Evolutionary conservation across 108 stramenopile genomes (phyloP), one percentile per base, ranked within the genome.

Genomic region (Cyclotella kingstonii): DNA sequence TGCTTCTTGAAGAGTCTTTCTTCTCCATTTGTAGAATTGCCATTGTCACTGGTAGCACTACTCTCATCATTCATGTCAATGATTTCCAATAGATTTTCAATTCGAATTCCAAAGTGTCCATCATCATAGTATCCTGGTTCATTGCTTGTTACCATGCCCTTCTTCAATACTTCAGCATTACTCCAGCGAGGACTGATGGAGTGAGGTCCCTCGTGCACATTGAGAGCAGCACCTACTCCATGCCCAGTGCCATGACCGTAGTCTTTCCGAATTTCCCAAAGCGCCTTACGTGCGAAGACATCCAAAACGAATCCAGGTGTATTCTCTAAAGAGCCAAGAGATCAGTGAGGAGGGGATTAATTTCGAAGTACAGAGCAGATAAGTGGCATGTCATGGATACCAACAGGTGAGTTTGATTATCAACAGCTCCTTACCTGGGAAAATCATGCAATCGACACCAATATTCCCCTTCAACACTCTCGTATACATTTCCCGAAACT

Each of bases 121-220:
- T 87, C 89, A 22, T 87, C 86, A 66, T 99, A 99, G 50, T 84
- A 98, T n/a, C 99, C 99, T 5, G 99, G 99, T 56, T 99, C 99
- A 65, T 98, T 98, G 35, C 83, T 85, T 6, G 96, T 77, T 12
- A 95, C 91, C 99, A 99, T 99, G n/a, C 97, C 97, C 15, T 84
- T 76, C 70, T 89, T 84, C 63, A 97, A 51, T 25, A 74, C 77
- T 62, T 89, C 83, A 51, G 76, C 65, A 63, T 91, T 87, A n/a
- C 73, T 48, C 59, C 70, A 91, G 25, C 84, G 76, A 21, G 84
- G 83, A 54, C 78, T 78, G 45, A 94, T 93, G 28, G 62, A 53
- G 39, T 80, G 86, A 11, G 99, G 99, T 10, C 96, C 97, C 56
- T 99, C 99, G 56, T 99, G 99, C 1, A 99, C 99, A 59, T 97